phyloP scores from a whole-genome alignment of 2,329 filamentous ascomycete genomes.

The Ciborinia camelliae region DNA sequence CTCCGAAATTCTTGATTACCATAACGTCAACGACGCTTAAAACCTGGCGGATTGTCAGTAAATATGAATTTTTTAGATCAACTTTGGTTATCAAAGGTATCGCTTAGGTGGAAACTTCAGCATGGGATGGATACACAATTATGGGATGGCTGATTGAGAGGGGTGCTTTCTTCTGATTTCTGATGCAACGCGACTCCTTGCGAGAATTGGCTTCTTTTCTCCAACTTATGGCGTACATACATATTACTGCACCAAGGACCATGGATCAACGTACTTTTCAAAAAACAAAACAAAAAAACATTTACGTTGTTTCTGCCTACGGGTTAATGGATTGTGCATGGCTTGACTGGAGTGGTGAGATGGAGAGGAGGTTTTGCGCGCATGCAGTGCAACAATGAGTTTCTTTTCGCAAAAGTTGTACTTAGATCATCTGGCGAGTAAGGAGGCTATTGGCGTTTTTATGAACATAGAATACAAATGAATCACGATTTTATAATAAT shows the following conservation, averaged over 20 bases:
- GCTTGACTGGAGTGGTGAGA: conserved; percentile 4
- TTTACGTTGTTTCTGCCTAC: neutral
- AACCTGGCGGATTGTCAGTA: conserved; percentile 27
- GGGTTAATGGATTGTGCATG: neutral
- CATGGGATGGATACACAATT: conserved; percentile 20
- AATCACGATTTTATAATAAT: conserved; percentile 14
- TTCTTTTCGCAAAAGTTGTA: conserved; percentile 18
- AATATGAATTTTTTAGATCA: conserved; percentile 14
- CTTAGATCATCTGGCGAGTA: conserved; percentile 13
- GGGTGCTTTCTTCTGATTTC: conserved; percentile 15
- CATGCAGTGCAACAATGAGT: conserved; percentile 7
- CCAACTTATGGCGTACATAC: conserved; percentile 20
- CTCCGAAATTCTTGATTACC: conserved; percentile 97
- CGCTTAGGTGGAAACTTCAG: conserved; percentile 9
- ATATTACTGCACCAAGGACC: conserved; percentile 7
- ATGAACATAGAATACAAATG: conserved; percentile 16
- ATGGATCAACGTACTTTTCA: conserved; percentile 2
- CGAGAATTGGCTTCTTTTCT: conserved; percentile 8
- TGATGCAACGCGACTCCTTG: conserved; percentile 14
- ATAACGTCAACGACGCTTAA: conserved; percentile 65
- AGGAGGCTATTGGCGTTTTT: conserved; percentile 7
- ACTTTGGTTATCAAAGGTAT: conserved; percentile 10
- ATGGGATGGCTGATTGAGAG: conserved; percentile 15
- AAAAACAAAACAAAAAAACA: neutral
- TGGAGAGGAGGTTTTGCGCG: neutral